A percentile compares a stretch with the other conserved stretches of the same genome.
These are phyloP conservation scores for Erysiphe pulchra DNA, from an alignment of 2,329 filamentous ascomycete species.

Conservation along the genomic window DNA sequence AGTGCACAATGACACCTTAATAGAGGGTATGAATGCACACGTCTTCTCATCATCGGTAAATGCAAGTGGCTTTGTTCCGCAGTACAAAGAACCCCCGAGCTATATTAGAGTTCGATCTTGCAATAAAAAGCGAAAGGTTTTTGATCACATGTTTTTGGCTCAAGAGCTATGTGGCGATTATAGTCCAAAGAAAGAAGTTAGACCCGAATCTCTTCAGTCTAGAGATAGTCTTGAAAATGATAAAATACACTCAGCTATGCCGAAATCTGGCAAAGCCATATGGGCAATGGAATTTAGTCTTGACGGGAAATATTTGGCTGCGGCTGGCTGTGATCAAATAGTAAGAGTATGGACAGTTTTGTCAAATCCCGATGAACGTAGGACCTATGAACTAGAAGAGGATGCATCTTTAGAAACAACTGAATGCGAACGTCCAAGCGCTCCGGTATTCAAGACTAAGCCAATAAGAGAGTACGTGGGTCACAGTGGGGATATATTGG, in stretches of 20 bases:
- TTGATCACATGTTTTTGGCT: conserved; percentile 71
- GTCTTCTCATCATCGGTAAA: conserved; percentile 57
- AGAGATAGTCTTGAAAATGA: not conserved
- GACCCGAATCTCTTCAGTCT: not conserved
- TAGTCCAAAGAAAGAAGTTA: not conserved
- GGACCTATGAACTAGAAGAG: conserved; percentile 46
- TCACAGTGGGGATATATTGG: conserved; percentile 65
- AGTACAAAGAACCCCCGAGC: conserved; percentile 65
- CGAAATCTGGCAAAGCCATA: conserved; percentile 32
- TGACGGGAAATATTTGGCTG: conserved; percentile 73
- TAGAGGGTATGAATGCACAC: conserved; percentile 59
- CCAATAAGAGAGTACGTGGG: conserved; percentile 59
- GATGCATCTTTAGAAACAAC: conserved; percentile 19
- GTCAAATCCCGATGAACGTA: conserved; percentile 54
- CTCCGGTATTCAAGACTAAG: conserved; percentile 67
- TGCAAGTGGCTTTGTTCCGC: conserved; percentile 49
- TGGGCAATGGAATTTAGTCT: conserved; percentile 88
- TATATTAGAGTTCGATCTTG: conserved; percentile 71
- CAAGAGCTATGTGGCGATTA: conserved; percentile 52
- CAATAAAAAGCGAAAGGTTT: conserved; percentile 59
- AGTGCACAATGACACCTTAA: conserved; percentile 40
- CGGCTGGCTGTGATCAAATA: conserved; percentile 69
- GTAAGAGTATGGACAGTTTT: conserved; percentile 80
- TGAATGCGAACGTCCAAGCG: conserved; percentile 43
- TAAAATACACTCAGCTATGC: conserved; percentile 10